phyloP scores from a whole-genome alignment of 129 eudicot species.

The Artemisia argyi region DNA sequence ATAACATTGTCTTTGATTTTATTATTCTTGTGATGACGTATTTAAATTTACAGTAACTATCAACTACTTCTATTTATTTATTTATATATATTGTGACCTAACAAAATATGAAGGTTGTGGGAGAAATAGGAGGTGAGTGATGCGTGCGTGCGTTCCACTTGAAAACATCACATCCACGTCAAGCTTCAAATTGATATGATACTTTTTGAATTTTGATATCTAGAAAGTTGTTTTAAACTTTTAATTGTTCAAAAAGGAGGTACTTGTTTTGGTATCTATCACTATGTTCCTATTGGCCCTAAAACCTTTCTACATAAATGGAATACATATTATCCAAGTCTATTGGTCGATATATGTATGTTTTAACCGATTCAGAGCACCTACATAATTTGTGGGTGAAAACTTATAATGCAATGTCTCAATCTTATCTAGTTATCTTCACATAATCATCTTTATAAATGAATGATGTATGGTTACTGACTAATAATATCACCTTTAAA shows the following conservation, averaged over 20 bases:
- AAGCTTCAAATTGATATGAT: constrained; percentile 28
- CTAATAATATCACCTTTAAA: too few relatives aligned
- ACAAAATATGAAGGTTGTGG: background rate
- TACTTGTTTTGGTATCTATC: constrained; percentile 25
- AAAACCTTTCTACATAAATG: too few relatives aligned
- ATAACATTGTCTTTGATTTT: background rate
- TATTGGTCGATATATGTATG: too few relatives aligned
- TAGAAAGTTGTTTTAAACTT: constrained; percentile 21
- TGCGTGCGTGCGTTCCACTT: constrained; percentile 40
- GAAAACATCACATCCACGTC: constrained; percentile 25
- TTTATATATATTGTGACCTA: background rate
- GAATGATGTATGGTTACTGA: too few relatives aligned
- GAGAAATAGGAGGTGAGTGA: constrained; percentile 18
- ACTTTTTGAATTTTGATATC: constrained; percentile 19
- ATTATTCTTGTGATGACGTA: background rate
- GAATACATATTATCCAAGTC: too few relatives aligned
- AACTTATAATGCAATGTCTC: too few relatives aligned
- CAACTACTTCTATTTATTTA: background rate
- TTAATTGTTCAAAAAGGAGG: constrained; percentile 28
- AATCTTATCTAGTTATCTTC: too few relatives aligned
- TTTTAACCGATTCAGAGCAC: too few relatives aligned
- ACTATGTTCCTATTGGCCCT: background rate
- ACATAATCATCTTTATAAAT: too few relatives aligned
- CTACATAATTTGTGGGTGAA: too few relatives aligned
- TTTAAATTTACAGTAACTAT: too few relatives aligned